Base-by-base conservation (phyloP, 768 basidiomycete species). In the Rhodotorula babjevae region DNA sequence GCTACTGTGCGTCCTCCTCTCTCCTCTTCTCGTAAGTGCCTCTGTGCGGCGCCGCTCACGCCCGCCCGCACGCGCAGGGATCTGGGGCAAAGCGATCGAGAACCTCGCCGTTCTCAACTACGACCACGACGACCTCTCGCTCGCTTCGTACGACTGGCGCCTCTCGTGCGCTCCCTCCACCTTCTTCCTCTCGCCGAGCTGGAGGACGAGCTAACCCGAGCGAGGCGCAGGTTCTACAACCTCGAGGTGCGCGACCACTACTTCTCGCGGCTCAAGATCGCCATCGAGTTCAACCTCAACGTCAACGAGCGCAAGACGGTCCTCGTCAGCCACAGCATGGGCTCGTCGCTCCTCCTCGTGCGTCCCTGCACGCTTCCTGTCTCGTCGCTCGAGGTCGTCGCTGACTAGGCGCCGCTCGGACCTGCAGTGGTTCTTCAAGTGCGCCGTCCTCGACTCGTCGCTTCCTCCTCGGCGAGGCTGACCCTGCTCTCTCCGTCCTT, bases 41-140 rank as follows among this genome's bases (percentile, higher is more conserved):
- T n/a, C n/a, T n/a, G n/a, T n/a, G n/a, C n/a, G n/a, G n/a, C n/a
- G n/a, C 46, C 59, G 50, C 18, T 16, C 5, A 36, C 36, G 36
- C 36, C 9, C 36, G 36, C 36, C 9, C 36, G 36, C 36, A 36
- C 36, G 36, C n/a, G 27, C 56, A 68, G 75, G 71, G 72, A 71
- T 75, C 56, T 78, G 73, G 75, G 59, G 63, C 2, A 93, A 94
- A 81, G 90, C 96, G 63, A 87, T 98, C 18, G 91, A 97, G 81
- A 98, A 99, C 76, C 85, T 97, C 4, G 93, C 95, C 0, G 92
- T 89, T 2, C 86, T 97, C 29, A 90, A 89, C 78, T 98, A 97
- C 78, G 94, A 97, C 77, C 90, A 91, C 0, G 92, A 93, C 77
- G 93, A 93, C 76, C 82, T 94, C 46, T 25, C 58, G 2, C 63